Evolutionary conservation across 2,329 filamentous ascomycete species (phyloP), one percentile per base, ranked within the genome.

Genomic region (Fusarium sp.): DNA sequence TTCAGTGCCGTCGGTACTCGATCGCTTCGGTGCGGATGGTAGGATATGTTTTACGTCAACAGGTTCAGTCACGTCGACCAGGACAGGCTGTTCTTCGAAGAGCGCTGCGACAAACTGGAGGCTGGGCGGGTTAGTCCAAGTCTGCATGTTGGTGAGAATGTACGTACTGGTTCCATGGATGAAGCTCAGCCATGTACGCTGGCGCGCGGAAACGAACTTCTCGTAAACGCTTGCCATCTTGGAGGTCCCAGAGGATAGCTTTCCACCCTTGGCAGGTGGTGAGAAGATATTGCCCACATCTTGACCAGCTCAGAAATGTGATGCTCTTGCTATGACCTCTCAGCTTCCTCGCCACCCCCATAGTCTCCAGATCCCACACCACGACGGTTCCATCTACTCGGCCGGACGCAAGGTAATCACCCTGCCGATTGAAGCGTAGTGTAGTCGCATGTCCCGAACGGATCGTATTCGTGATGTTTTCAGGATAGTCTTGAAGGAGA

Each of bases 201-300:
- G 95, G 94, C 4, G 94, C 93, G 69, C 95, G 90, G 75, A 99
- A 97, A 69, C 94, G 91, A 72, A 97, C 91, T 70, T 93, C 94
- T 68, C 94, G 90, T 73, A 94, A 83, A 61, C 92, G 84, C 75
- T 91, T 85, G 45, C 87, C 85, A 60, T 88, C 83, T 53, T 86
- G 86, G 59, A 99, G 83, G 78, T 99, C 96, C 96, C 96, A 99
- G 1, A 99, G 85, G 49, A 97, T 94, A 66, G 92, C 94, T 79
- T 96, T 97, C 92, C 95, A 98, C 74, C 97, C 96, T 77, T 97
- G 93, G 43, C 94, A 97, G 12, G 94, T 92, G 59, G 93, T 97
- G 57, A 99, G 86, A 51, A 99, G 84, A 79, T 97, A 98, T 69
- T 93, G 88, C 24, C 96, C 95, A 80, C 94, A 93, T 72, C 91